Evolutionary conservation across 495 filamentous ascomycete genomes (phyloP), one percentile per base, ranked within the genome.

Genomic region (Cercophora samala): DNA sequence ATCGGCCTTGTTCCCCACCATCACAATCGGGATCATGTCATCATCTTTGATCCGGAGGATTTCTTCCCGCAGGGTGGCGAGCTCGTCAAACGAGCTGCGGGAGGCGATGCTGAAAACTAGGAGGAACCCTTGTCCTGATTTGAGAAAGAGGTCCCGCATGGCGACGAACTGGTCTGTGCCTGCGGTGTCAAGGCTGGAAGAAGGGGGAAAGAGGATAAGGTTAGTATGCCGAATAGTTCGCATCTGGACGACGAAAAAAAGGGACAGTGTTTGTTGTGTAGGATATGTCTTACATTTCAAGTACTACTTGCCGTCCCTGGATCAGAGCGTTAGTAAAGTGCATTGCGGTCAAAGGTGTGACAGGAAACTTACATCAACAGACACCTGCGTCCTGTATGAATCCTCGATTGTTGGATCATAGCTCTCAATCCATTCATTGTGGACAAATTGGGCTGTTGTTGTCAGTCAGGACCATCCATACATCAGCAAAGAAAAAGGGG

Each of bases 361-460:
- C 55, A 23, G 18, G 15, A 59, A 46, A 87, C 85, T 78, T 80
- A 98, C 94, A 86, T 98, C 95, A 66, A 99, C 93, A 70, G 94
- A 88, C 53, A 97, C 89, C 70, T 94, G 91, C 74, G 97, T 97
- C 59, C 93, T 84, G 78, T 98, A 99, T 55, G 95, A 97, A 79
- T 99, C 93, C 65, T 97, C 93, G 71, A 97, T 97, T 5, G 93
- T 99, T 4, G 95, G 95, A 78, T 99, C 95, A 80, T 99, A 99
- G 77, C 91, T 93, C 79, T 99, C 95, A 75, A 99, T 97, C 93
- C 96, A 99, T 58, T 97, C 91, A 83, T 97, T 96, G 77, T 98
- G 95, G 21, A 98, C 95, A 78, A 99, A 99, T 86, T 99, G 95
- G 69, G 95, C 95, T 97, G 79, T 73, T 66, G 65, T 62, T 13